These are phyloP conservation scores for Acmispon strigosus DNA, from an alignment of 306 rosid species.

Conservation along the genomic window DNA sequence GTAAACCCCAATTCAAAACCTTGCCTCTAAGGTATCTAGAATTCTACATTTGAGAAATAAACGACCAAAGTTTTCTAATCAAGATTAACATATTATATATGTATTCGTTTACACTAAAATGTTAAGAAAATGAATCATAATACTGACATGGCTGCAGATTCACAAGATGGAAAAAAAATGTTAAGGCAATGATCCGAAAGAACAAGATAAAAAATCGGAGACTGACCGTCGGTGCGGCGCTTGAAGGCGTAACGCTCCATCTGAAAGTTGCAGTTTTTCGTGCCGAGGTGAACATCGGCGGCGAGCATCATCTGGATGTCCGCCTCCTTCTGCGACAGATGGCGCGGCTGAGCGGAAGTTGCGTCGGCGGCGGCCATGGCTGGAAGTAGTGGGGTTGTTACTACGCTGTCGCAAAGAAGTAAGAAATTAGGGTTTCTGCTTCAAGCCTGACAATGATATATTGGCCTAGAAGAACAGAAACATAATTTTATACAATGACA, in stretches of 20 bases:
- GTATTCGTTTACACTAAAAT: too few relatives aligned
- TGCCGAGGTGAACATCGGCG: constrained; percentile 72
- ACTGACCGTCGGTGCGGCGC: constrained; percentile 65
- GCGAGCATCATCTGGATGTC: constrained; percentile 90
- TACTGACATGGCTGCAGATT: neutral
- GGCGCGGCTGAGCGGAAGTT: constrained; percentile 27
- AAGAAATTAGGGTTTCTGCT: neutral
- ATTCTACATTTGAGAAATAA: neutral
- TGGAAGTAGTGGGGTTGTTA: neutral
- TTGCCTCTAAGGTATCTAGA: neutral
- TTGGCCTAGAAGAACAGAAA: neutral
- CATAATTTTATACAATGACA: too few relatives aligned
- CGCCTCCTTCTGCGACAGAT: constrained; percentile 61
- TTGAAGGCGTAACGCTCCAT: constrained; percentile 83
- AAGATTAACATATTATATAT: too few relatives aligned
- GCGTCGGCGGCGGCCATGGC: constrained; percentile 36
- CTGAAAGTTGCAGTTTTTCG: constrained; percentile 71
- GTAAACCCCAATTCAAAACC: neutral
- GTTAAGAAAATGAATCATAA: neutral
- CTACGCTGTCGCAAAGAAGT: neutral
- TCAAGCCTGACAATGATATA: neutral
- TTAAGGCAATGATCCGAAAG: neutral
- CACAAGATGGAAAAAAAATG: too few relatives aligned
- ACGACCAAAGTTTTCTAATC: too few relatives aligned
- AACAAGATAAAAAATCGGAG: too few relatives aligned